Evolutionary conservation across 2,329 filamentous ascomycete genomes (phyloP), one percentile per base, ranked within the genome.

Genomic region (Ophiosphaerella herpotricha): DNA sequence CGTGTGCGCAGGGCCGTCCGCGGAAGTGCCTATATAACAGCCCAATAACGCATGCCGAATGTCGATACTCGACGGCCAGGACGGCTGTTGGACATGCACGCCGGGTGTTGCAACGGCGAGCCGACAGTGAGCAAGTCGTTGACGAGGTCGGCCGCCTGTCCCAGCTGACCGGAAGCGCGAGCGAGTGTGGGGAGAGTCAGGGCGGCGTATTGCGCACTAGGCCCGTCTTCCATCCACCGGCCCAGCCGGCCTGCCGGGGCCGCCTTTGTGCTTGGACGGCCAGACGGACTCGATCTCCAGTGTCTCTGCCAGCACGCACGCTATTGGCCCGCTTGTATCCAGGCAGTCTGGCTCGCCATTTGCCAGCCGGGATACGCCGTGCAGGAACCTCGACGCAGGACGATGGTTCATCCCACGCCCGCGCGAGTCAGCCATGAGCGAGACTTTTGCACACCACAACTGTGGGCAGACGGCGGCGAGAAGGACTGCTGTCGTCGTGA

Each of bases 371-470:
- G 11, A 29, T 29, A 29, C 4, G 26, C 26, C 26, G 6, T 8
- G 6, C 26, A 29, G 7, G 26, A 29, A 29, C 26, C 26, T 29
- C 7, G 26, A 29, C 7, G 26, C 26, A 8, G 26, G 45, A 48
- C 38, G 45, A 33, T 42, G 38, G 36, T 43, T 40, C 54, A 46
- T 40, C 47, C 47, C 47, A 40, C 47, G 45, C 39, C 43, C 35
- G 46, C 50, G 32, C 42, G 50, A 31, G 4, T 43, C 38, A 48
- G 36, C 31, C 46, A 54, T 44, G 55, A 39, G n/a, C 40, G 42
- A 50, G 38, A 40, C 38, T 7, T 49, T 32, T 53, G 31, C 16
- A 35, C 49, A 37, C 32, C 39, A 29, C 26, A 39, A 12, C 33
- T 26, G 32, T 24, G 31, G 31, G 21, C 4, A 16, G 39, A 21